phyloP scores from a whole-genome alignment of 345 rosid genomes.

The Populus nigra region DNA sequence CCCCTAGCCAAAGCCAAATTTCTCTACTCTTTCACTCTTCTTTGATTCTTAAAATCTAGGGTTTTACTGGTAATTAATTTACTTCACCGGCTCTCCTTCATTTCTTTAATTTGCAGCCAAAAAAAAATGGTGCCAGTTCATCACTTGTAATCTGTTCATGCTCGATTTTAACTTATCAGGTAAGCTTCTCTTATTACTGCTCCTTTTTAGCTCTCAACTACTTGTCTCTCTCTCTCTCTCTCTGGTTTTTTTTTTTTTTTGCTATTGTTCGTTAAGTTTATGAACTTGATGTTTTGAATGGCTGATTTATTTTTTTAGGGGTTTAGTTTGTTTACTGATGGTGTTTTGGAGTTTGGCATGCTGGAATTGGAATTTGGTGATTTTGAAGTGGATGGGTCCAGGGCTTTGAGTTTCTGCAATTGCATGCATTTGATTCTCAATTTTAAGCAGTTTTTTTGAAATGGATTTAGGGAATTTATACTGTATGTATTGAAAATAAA shows the following conservation, averaged over 20 bases:
- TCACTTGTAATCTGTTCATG: constrained; percentile 14
- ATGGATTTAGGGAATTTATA: background rate
- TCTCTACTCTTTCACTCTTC: background rate
- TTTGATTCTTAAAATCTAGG: constrained; percentile 5
- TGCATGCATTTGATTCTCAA: background rate
- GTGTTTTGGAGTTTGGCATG: background rate
- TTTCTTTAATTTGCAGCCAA: constrained; percentile 3
- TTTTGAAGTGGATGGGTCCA: background rate
- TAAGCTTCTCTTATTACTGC: background rate
- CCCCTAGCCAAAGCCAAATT: background rate
- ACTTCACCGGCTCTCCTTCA: background rate
- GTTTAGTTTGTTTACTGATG: background rate
- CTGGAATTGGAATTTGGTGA: background rate
- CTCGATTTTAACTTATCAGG: constrained; percentile 18
- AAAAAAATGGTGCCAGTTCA: background rate
- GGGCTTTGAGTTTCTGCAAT: constrained; percentile 1
- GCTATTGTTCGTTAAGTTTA: background rate
- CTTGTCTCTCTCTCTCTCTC: background rate
- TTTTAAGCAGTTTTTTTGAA: background rate
- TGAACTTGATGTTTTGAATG: background rate
- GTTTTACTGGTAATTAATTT: constrained; percentile 9
- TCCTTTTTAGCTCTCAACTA: background rate
- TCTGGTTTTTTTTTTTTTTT: background rate
- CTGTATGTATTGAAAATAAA: background rate
- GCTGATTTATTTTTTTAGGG: background rate